phyloP scores from a whole-genome alignment of 768 basidiomycete species.

The Tulasnella calospora region DNA sequence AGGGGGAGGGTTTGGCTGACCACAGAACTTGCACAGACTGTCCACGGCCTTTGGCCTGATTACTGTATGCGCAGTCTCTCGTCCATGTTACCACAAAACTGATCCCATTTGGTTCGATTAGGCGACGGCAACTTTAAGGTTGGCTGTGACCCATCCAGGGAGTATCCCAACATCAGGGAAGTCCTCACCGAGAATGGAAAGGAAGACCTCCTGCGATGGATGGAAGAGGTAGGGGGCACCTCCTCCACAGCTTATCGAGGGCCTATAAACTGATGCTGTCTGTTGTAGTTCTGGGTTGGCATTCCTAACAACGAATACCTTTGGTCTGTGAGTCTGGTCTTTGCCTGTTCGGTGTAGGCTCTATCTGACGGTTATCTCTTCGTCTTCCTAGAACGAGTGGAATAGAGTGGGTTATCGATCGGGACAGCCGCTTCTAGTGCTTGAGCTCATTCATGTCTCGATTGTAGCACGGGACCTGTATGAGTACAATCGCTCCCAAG shows the following conservation, averaged over 20 bases:
- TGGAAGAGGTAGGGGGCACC: conserved; percentile 28
- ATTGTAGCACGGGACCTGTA: conserved; percentile 5
- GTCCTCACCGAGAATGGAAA: conserved; percentile 30
- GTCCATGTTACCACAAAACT: not conserved
- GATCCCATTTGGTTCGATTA: not conserved
- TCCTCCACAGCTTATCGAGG: not conserved
- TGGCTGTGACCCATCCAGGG: conserved; percentile 33
- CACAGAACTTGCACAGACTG: conserved; percentile 26
- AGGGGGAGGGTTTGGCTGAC: not conserved
- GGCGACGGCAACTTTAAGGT: conserved; percentile 30
- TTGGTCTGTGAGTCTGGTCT: conserved; percentile 28
- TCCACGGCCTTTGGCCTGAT: conserved; percentile 48
- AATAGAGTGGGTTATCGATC: conserved; percentile 10
- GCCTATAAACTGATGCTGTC: not conserved
- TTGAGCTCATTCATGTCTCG: not conserved
- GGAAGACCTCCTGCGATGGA: conserved; percentile 30
- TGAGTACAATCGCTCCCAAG: conserved; percentile 2
- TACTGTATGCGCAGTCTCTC: not conserved
- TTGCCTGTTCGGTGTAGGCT: not conserved
- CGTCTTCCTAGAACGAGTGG: conserved; percentile 32
- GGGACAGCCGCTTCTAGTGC: not conserved
- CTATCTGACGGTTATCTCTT: not conserved
- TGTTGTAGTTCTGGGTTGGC: conserved; percentile 16
- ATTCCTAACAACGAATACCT: conserved; percentile 33
- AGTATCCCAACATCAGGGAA: conserved; percentile 32